phyloP scores from a whole-genome alignment of 2,329 filamentous ascomycete species.

The Verticillium tricorpus region DNA sequence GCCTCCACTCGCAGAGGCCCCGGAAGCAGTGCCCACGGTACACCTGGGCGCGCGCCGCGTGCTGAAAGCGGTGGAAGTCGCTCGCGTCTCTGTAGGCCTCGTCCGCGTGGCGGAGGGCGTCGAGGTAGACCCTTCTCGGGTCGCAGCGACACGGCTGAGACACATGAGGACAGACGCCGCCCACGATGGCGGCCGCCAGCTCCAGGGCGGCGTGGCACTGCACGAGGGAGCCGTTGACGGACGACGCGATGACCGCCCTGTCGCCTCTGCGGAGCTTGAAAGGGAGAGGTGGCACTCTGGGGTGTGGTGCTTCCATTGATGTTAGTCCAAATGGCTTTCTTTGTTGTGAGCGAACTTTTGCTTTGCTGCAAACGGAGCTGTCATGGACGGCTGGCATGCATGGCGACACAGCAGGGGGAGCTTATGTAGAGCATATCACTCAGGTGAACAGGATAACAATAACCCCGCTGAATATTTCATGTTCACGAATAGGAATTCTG shows the following conservation, averaged over 20 bases:
- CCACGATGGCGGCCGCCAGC: background rate
- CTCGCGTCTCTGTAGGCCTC: conserved; percentile 13
- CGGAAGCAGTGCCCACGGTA: conserved; percentile 19
- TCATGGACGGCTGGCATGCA: background rate
- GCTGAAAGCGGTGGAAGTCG: conserved; percentile 8
- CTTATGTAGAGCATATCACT: background rate
- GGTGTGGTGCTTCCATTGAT: background rate
- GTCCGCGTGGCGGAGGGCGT: conserved; percentile 15
- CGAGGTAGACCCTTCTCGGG: background rate
- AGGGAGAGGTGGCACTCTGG: background rate
- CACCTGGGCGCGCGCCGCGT: conserved; percentile 15
- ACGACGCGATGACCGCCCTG: background rate
- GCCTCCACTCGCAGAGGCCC: conserved; percentile 15
- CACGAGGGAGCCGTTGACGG: background rate
- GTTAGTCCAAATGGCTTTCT: background rate
- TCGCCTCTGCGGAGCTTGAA: background rate
- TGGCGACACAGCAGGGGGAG: background rate
- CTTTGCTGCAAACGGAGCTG: background rate
- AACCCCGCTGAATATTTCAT: background rate
- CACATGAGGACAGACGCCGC: background rate
- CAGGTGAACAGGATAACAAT: background rate
- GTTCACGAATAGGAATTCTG: background rate
- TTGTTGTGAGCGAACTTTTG: background rate
- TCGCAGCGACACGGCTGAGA: background rate
- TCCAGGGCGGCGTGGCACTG: background rate